phyloP scores from a whole-genome alignment of 2,329 filamentous ascomycete genomes.

The Colletotrichum tabaci region DNA sequence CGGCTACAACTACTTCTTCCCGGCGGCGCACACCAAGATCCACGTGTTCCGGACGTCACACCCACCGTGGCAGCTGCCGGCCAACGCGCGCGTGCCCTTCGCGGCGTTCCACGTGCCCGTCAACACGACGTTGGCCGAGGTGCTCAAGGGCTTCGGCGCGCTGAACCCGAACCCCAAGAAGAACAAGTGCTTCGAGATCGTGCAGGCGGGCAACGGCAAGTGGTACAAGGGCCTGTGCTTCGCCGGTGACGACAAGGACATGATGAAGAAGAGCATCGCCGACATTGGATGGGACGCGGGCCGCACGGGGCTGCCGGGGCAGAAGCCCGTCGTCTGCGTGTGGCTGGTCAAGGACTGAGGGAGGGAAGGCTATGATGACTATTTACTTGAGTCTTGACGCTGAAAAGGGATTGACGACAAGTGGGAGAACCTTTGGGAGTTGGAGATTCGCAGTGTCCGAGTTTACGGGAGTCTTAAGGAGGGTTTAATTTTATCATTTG shows the following conservation, averaged over 20 bases:
- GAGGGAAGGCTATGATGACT: background rate
- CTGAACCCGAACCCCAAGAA: slow-evolving; percentile 64
- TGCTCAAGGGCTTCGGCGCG: slow-evolving; percentile 73
- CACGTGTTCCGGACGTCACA: slow-evolving; percentile 68
- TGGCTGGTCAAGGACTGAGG: slow-evolving; percentile 70
- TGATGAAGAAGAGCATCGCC: slow-evolving; percentile 64
- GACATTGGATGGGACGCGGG: slow-evolving; percentile 72
- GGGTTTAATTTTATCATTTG: too few species aligned
- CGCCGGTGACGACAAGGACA: slow-evolving; percentile 63
- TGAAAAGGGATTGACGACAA: too few species aligned
- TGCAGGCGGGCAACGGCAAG: slow-evolving; percentile 67
- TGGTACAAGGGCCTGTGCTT: slow-evolving; percentile 73
- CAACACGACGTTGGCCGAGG: slow-evolving; percentile 66
- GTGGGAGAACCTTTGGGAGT: too few species aligned
- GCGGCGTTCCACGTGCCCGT: slow-evolving; percentile 67
- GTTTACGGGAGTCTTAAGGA: background rate
- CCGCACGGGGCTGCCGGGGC: slow-evolving; percentile 62
- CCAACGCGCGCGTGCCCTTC: slow-evolving; percentile 60
- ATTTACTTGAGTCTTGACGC: background rate
- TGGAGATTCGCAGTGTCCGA: background rate
- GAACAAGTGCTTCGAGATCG: slow-evolving; percentile 71
- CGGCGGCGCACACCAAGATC: slow-evolving; percentile 70
- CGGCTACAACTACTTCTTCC: slow-evolving; percentile 76
- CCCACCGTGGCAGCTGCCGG: slow-evolving; percentile 68
- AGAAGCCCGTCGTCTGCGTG: slow-evolving; percentile 71